Evolutionary conservation across 345 rosid genomes (phyloP).

Genomic region (Eucalyptus lansdowneana): DNA sequence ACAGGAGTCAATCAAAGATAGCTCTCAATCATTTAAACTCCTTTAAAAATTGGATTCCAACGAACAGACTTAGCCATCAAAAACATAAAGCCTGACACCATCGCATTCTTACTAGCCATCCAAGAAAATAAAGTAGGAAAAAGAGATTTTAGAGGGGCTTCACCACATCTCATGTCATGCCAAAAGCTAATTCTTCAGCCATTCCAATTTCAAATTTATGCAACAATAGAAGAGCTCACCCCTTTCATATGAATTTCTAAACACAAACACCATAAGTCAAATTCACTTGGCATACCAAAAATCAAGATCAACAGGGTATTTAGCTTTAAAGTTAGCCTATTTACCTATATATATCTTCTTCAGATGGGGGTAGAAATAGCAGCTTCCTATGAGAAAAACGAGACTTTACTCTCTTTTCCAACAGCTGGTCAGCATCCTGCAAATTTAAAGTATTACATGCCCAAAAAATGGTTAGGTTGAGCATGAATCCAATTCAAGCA

Average conservation of each 20-base stretch:
- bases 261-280: neutral
- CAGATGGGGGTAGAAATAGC: slow-evolving; percentile 72
- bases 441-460: neutral
- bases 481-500: neutral
- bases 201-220: neutral
- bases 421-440: slow-evolving; percentile 95
- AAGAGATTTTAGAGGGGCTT: neutral
- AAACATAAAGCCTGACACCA: neutral
- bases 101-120: neutral
- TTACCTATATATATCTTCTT: slow-evolving; percentile 60
- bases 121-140: neutral
- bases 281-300: neutral
- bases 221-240: neutral
- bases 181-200: neutral
- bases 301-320: neutral
- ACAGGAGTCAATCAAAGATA: neutral
- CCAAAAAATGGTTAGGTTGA: neutral
- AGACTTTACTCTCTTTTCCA: slow-evolving; percentile 93
- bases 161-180: neutral
- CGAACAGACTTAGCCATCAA: neutral
- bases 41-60: neutral
- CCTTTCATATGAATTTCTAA: neutral
- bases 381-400: slow-evolving; percentile 86
- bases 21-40: neutral
- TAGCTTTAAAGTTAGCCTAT: neutral